Conservation (phyloP, 2,329 filamentous ascomycete species). For the Ceratocystis cubensis region DNA sequence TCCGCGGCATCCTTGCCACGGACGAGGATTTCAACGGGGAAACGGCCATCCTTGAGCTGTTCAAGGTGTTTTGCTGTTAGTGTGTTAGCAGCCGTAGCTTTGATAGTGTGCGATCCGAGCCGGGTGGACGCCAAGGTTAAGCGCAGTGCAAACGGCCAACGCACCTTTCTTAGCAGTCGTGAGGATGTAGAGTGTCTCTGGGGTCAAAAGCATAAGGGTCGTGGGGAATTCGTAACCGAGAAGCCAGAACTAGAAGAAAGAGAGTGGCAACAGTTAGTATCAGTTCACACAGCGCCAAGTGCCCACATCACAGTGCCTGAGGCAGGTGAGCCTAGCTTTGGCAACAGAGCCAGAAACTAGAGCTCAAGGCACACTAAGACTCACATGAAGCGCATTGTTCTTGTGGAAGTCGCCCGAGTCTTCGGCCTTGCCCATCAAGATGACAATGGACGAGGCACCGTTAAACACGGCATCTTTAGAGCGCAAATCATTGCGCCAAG, state of each 20-base stretch:
- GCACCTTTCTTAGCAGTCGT: conserved; percentile 95
- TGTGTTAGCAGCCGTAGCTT: neutral
- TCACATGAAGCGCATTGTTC: conserved; percentile 89
- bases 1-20: conserved; percentile 82
- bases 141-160: conserved; percentile 5
- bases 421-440: conserved; percentile 91
- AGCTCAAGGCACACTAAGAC: conserved; percentile 25
- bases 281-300: no score
- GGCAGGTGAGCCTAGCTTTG: neutral
- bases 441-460: conserved; percentile 72
- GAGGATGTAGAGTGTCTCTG: conserved; percentile 78
- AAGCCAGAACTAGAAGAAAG: conserved; percentile 71
- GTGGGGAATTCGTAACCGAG: conserved; percentile 97
- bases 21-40: conserved; percentile 82
- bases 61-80: conserved; percentile 76
- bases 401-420: conserved; percentile 82
- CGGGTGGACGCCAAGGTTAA: neutral
- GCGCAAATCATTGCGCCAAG: conserved; percentile 95
- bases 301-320: no score
- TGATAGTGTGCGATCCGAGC: neutral
- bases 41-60: conserved; percentile 79
- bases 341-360: neutral
- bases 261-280: neutral
- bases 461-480: conserved; percentile 73
- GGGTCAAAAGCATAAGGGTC: conserved; percentile 83